phyloP scores from a whole-genome alignment of 768 basidiomycete genomes.

The Mycena sanguinolenta region DNA sequence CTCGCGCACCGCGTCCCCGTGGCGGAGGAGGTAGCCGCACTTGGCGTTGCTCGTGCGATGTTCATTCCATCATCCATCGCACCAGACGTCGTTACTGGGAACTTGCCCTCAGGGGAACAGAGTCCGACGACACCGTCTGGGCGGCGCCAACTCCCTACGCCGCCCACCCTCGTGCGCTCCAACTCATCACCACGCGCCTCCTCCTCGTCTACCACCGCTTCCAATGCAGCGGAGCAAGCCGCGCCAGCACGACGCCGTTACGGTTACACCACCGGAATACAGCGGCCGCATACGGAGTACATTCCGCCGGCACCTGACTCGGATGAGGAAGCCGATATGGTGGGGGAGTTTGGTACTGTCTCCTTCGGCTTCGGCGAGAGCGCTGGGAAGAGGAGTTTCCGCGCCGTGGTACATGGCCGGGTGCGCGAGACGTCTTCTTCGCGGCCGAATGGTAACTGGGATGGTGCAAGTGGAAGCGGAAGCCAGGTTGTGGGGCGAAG shows the following conservation, averaged over 20 bases:
- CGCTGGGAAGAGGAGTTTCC: conserved; percentile 54
- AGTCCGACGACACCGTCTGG: not conserved
- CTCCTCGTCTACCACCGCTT: not conserved
- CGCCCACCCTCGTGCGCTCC: not conserved
- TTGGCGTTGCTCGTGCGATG: conserved; percentile 49
- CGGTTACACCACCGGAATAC: conserved; percentile 27
- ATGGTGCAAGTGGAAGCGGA: not conserved
- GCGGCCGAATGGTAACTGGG: not conserved
- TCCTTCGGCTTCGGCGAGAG: conserved; percentile 25
- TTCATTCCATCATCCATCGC: conserved; percentile 31
- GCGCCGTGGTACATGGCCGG: conserved; percentile 71
- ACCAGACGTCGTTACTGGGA: no score
- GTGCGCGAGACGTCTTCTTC: conserved; percentile 52
- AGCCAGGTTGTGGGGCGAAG: not conserved
- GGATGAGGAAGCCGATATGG: conserved; percentile 24
- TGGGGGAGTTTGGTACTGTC: conserved; percentile 45
- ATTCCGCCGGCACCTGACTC: conserved; percentile 21
- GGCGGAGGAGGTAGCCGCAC: conserved; percentile 14
- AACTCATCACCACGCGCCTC: not conserved
- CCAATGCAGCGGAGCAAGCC: not conserved
- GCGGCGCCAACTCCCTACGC: not conserved
- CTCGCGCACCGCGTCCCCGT: conserved; percentile 55
- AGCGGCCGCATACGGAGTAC: conserved; percentile 32
- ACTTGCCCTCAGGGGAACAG: not conserved
- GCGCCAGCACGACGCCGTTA: conserved; percentile 25